Conservation (phyloP, 345 rosid genomes). For the Rhodamnia rubescens region DNA sequence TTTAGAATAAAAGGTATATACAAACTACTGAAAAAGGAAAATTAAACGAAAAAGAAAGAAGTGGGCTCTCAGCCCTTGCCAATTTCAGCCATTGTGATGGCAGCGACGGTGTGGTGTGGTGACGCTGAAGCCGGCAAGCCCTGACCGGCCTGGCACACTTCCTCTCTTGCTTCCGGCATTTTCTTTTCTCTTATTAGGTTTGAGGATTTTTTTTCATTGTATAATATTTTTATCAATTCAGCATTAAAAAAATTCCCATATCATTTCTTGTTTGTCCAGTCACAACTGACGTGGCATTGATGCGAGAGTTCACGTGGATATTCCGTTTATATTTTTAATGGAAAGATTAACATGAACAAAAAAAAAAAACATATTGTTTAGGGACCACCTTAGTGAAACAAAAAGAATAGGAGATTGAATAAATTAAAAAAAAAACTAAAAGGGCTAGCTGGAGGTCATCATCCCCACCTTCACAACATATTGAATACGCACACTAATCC, state of each 20-base stretch:
- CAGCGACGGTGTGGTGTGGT: neutral
- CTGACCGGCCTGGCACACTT: neutral
- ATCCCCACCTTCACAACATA: neutral
- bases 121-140: neutral
- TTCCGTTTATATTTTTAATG: neutral
- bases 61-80: neutral
- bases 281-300: neutral
- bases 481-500: neutral
- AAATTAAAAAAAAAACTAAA: neutral
- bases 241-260: neutral
- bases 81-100: neutral
- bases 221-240: neutral
- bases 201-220: neutral
- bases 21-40: neutral
- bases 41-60: neutral
- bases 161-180: neutral
- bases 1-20: neutral
- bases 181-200: neutral
- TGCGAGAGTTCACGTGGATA: neutral
- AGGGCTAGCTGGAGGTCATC: neutral
- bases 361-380: neutral
- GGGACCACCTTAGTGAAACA: neutral
- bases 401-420: no score
- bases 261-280: neutral
- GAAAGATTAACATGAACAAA: neutral